Percentiles rank a stretch among this genome's conserved stretches.
phyloP scores from a whole-genome alignment of 208 protist genomes.

The Strigomonas galati region DNA sequence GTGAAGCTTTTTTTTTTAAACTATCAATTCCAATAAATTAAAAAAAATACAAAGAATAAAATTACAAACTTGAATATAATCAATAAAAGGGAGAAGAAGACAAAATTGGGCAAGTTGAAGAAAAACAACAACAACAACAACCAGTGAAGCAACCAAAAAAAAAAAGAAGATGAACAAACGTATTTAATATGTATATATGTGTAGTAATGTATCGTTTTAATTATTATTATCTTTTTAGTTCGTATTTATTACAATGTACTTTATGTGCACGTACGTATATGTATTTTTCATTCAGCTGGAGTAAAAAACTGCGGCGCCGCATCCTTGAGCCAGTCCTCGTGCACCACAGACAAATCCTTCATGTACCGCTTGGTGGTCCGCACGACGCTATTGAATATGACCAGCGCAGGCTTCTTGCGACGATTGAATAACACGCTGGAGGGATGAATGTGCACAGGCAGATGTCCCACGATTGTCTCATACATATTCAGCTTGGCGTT shows the following conservation, averaged over 20 bases:
- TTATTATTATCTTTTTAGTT: too few relatives aligned
- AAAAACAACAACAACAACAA: constrained; percentile 1
- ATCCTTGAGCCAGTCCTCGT: constrained; percentile 87
- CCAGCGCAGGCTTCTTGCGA: constrained; percentile 75
- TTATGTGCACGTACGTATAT: background rate
- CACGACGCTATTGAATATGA: constrained; percentile 88
- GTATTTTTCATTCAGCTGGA: constrained; percentile 29
- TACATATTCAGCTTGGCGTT: constrained; percentile 84
- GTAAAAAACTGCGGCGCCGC: constrained; percentile 60
- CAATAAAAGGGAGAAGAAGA: background rate
- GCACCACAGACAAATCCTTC: constrained; percentile 85
- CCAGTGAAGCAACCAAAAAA: constrained; percentile 2
- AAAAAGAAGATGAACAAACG: too few relatives aligned
- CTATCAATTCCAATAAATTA: background rate
- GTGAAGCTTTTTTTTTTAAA: background rate
- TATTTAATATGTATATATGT: too few relatives aligned
- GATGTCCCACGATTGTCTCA: constrained; percentile 76
- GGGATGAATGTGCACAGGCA: constrained; percentile 82
- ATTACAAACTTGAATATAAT: constrained; percentile 15
- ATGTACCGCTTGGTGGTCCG: constrained; percentile 89
- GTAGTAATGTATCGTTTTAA: too few relatives aligned
- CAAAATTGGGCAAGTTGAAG: too few relatives aligned
- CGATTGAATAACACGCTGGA: constrained; percentile 84
- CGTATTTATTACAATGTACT: too few relatives aligned
- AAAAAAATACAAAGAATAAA: constrained; percentile 14